Evolutionary conservation across 495 filamentous ascomycete species (phyloP), one percentile per base, ranked within the genome.

Genomic region (Pseudomonodictys pantanalensis): DNA sequence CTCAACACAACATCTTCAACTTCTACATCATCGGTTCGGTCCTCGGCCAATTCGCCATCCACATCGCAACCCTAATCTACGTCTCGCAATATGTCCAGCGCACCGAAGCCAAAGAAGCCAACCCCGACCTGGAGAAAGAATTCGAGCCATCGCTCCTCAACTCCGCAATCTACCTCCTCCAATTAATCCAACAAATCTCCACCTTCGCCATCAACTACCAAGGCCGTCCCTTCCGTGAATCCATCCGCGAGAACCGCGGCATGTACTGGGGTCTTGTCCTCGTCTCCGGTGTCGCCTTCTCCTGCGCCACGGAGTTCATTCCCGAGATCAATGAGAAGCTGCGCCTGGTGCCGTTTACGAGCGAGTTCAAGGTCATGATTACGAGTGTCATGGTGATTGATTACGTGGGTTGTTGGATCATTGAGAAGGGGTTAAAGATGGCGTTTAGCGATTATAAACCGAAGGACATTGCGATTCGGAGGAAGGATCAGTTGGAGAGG

Each of bases 171-270:
- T 99, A 99, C 75, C 89, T 99, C 41, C 84, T 99, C 2, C 95
- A 97, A 68, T 83, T 99, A 42, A 97, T 99, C 75, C 93, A 99
- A 73, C 95, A 99, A 70, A 96, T 99, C 69, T 97, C 93, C 10
- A 99, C 93, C 8, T 99, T 99, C 69, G 92, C 93, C 33, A 93
- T 97, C 81, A 99, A 99, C 79, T 99, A 99, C 77, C 93, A 99
- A 73, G 93, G 93, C 53, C 88, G 93, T 22, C 93, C 93, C 2
- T 99, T 99, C 85, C 88, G 93, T 54, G 93, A 99, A 74, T 87
- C 87, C 8, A 90, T 99, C 51, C 83, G 86, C 1, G 95, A 97
- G 77, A 99, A 99, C 77, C 85, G 83, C 66, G 90, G 90, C 69
- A 99, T 99, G 93, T 99, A 92, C 78, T 97, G 86, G 81, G 95